phyloP scores from a whole-genome alignment of 2,329 filamentous ascomycete species.

The Malbranchea zuffiana region DNA sequence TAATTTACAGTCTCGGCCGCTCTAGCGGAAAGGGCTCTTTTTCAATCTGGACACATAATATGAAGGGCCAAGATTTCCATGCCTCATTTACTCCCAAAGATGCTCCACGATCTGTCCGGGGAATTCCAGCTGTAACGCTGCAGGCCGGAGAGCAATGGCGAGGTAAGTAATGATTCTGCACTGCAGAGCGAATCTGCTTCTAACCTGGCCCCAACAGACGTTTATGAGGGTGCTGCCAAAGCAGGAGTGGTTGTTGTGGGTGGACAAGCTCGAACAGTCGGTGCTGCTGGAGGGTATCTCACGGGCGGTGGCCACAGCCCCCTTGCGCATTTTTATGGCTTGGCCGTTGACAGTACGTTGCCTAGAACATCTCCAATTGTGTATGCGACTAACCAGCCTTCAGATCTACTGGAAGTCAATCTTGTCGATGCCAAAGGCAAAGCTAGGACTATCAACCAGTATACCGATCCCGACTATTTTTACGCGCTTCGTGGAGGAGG shows the following conservation, averaged over 20 bases:
- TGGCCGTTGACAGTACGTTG: constrained; percentile 21
- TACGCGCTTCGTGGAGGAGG: constrained; percentile 21
- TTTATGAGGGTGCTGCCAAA: constrained; percentile 19
- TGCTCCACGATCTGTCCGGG: constrained; percentile 14
- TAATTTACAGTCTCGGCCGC: constrained; percentile 16
- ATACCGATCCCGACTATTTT: constrained; percentile 21
- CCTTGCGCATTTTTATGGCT: constrained; percentile 19
- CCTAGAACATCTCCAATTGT: background rate
- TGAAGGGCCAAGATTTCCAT: constrained; percentile 21
- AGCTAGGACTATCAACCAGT: constrained; percentile 17
- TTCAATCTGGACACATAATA: constrained; percentile 22
- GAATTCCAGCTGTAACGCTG: constrained; percentile 20
- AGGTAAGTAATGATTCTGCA: constrained; percentile 11
- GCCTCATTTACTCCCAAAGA: constrained; percentile 16
- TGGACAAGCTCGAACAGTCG: constrained; percentile 20
- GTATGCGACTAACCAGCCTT: background rate
- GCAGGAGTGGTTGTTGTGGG: constrained; percentile 19
- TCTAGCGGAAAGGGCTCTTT: constrained; percentile 20
- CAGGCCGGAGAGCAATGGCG: constrained; percentile 22
- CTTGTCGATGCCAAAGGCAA: constrained; percentile 18
- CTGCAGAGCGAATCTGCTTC: background rate
- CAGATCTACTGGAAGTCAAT: constrained; percentile 19
- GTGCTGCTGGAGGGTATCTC: constrained; percentile 21
- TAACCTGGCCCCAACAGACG: constrained; percentile 12
- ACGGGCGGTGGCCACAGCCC: constrained; percentile 22